Base-by-base conservation (phyloP, 163 green algal genomes). In the Chlorella variabilis region DNA sequence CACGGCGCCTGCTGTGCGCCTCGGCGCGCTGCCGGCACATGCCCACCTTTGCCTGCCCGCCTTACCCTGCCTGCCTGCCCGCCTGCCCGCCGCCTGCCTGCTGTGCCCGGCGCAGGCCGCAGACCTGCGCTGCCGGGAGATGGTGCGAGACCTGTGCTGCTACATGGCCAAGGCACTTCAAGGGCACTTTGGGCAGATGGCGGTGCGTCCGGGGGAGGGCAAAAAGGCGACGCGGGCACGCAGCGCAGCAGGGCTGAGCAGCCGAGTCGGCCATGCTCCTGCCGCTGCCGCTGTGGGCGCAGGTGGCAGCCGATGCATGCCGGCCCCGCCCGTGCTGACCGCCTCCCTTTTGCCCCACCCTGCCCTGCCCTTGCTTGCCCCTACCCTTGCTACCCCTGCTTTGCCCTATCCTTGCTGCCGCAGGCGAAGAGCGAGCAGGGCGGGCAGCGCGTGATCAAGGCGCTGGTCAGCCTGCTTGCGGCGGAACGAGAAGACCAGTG, bases 181-280 rank as follows among this genome's bases (percentile, higher is more conserved):
- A 41, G 68, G 68, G 17, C 58, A 70, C 3, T 56, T 74, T 51
- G 78, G 49, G 18, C 13, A 84, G 33, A 39, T 78, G 38, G 69
- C 68, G 78, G 69, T 84, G 77, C 61, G 77, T 0, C 11, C 45
- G n/a, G n/a, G n/a, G n/a, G n/a, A n/a, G n/a, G n/a, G n/a, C n/a
- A n/a, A n/a, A n/a, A n/a, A n/a, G n/a, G n/a, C n/a, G n/a, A n/a
- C n/a, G n/a, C n/a, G n/a, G n/a, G n/a, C n/a, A n/a, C n/a, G n/a
- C n/a, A n/a, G n/a, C n/a, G n/a, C n/a, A n/a, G n/a, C n/a, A n/a
- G n/a, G n/a, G n/a, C n/a, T n/a, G n/a, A n/a, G n/a, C n/a, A n/a
- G n/a, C n/a, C n/a, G n/a, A n/a, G n/a, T n/a, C n/a, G n/a, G n/a
- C n/a, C n/a, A n/a, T n/a, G n/a, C n/a, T n/a, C n/a, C n/a, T n/a